A percentile compares a stretch with the other conserved stretches of the same genome.
Evolutionary conservation across 2,329 filamentous ascomycete species (phyloP).

Genomic region (Penicillium palitans): DNA sequence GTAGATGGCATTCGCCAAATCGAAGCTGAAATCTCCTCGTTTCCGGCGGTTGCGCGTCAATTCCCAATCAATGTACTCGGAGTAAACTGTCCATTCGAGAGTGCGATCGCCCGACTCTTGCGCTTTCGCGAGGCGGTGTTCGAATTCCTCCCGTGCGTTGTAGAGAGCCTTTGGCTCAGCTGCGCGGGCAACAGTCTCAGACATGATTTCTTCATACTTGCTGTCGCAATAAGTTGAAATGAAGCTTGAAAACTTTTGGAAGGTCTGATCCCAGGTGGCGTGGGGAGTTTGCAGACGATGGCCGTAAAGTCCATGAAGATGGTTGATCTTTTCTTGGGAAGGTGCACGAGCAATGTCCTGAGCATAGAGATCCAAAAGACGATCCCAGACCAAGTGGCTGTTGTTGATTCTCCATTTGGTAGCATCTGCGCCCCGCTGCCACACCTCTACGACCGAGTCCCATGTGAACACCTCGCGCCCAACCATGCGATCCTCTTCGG

Average conservation of each 20-base stretch:
- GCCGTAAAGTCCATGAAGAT: constrained; percentile 54
- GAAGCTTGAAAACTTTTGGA: constrained; percentile 60
- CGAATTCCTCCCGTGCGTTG: constrained; percentile 54
- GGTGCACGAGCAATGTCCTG: constrained; percentile 53
- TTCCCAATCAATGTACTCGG: constrained; percentile 85
- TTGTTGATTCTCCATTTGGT: constrained; percentile 63
- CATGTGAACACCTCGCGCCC: constrained; percentile 61
- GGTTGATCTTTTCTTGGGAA: constrained; percentile 50
- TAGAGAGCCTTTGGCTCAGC: constrained; percentile 56
- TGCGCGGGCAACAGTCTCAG: constrained; percentile 53
- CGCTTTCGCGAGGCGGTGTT: constrained; percentile 55
- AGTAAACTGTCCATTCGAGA: constrained; percentile 55
- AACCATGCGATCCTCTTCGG: constrained; percentile 58
- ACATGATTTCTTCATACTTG: constrained; percentile 61
- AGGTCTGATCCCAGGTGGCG: constrained; percentile 60
- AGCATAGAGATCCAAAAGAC: constrained; percentile 56
- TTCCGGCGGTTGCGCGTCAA: constrained; percentile 58
- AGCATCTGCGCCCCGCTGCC: constrained; percentile 56
- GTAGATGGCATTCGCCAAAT: constrained; percentile 65
- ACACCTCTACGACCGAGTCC: constrained; percentile 56
- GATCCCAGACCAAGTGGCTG: constrained; percentile 63
- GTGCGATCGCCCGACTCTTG: constrained; percentile 53
- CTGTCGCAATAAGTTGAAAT: constrained; percentile 56
- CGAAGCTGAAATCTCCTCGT: constrained; percentile 55
- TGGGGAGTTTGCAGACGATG: constrained; percentile 60